Conservation (phyloP, 352 stramenopile genomes). For the Globisporangium viniferum region DNA sequence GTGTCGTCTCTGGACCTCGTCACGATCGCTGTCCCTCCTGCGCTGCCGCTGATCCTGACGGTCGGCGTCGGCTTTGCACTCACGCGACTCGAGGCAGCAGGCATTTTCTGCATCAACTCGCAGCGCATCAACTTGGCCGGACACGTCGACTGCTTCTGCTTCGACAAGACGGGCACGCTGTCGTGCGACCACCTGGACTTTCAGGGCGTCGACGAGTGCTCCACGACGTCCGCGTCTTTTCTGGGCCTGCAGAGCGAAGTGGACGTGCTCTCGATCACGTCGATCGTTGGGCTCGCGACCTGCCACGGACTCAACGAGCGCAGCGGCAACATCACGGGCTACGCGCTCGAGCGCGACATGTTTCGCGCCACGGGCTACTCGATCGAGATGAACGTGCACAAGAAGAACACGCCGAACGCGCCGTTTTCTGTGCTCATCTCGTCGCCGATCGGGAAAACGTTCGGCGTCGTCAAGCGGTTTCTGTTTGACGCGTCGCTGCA, state of each 20-base stretch:
- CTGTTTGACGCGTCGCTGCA: conserved; percentile 70
- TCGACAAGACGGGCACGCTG: conserved; percentile 82
- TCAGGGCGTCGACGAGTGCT: conserved; percentile 65
- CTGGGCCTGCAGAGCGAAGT: conserved; percentile 61
- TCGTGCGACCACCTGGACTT: conserved; percentile 74
- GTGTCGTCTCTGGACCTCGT: conserved; percentile 51
- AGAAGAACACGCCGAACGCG: conserved; percentile 36
- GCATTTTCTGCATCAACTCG: conserved; percentile 71
- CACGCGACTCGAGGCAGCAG: conserved; percentile 35
- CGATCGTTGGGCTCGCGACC: conserved; percentile 61
- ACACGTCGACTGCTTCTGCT: conserved; percentile 75
- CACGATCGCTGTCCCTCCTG: conserved; percentile 57
- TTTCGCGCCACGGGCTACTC: conserved; percentile 63
- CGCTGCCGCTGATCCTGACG: conserved; percentile 54
- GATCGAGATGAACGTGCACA: conserved; percentile 51
- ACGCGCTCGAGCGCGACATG: conserved; percentile 72
- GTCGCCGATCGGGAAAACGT: conserved; percentile 66
- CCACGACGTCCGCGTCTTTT: conserved; percentile 30
- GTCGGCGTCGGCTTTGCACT: conserved; percentile 57
- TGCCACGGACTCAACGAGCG: conserved; percentile 64
- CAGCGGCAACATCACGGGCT: conserved; percentile 52
- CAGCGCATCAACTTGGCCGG: conserved; percentile 69
- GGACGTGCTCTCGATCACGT: conserved; percentile 57
- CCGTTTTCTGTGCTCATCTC: conserved; percentile 66
- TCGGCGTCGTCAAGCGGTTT: conserved; percentile 67